Evolutionary conservation across 345 rosid species (phyloP), one percentile per base, ranked within the genome.

Genomic region (Salix brachista): DNA sequence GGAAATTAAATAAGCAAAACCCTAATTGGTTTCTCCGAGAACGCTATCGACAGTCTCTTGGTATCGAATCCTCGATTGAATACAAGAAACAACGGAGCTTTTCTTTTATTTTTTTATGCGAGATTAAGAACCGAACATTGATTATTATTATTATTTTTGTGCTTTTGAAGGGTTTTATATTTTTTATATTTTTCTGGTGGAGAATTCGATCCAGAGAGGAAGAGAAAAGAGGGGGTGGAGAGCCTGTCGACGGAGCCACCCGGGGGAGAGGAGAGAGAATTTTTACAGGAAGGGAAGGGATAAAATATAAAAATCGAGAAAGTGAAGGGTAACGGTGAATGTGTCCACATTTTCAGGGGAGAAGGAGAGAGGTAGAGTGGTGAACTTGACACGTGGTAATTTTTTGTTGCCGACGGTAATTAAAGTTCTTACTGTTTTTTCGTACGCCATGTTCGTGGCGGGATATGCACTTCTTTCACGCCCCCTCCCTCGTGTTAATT

Each of bases 171-270:
- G 12, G 8, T 21, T 28, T 46, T 65, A 3, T 30, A 8, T 26
- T 18, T 12, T 14, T 50, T 64, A 34, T 64, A 26, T 46, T 65
- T 25, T 74, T 11, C 32, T 25, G 72, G 60, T 52, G 56, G 65
- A 62, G 73, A 71, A 65, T 76, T 76, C 73, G 83, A 76, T 76
- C 73, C 83, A 46, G 56, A 50, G 23, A 26, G 58, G 37, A 19
- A 21, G 71, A 78, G 21, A 25, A 25, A 37, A 65, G 39, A 18
- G 46, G 46, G 39, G 14, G 23, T n/a, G 60, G 23, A 34, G 60
- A 42, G 30, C 68, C 80, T 67, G 77, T 58, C 78, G 78, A 73
- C 46, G 65, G 64, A 34, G 65, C 2, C 13, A 25, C 18, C 39
- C 23, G 50, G 4, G 52, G n/a, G 67, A 64, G 65, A 44, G 70